phyloP scores from a whole-genome alignment of 192 early-diverging fungal species.

The Gonapodya prolifera region DNA sequence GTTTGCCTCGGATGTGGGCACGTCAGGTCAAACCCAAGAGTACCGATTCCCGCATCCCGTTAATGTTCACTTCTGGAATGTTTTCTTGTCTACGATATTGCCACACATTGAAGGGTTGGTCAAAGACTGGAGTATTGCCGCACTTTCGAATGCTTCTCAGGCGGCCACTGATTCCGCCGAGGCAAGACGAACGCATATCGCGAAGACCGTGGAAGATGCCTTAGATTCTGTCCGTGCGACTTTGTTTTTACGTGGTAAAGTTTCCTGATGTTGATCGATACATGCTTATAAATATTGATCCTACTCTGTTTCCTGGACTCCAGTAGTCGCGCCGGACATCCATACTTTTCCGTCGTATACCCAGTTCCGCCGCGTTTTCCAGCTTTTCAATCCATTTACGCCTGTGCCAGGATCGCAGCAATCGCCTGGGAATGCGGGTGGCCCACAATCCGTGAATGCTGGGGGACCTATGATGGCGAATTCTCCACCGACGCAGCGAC shows the following conservation, averaged over 20 bases:
- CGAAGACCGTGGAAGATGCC: neutral
- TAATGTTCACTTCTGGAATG: neutral
- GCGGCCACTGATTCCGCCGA: neutral
- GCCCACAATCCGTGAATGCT: no score
- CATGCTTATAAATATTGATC: neutral
- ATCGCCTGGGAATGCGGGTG: no score
- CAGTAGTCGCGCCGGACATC: neutral
- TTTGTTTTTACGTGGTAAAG: neutral
- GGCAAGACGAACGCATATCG: neutral
- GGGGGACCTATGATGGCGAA: no score
- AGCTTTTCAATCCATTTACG: neutral
- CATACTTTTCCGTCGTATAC: neutral
- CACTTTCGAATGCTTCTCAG: neutral
- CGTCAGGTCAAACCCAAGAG: neutral
- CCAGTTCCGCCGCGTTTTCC: neutral
- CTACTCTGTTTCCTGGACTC: neutral
- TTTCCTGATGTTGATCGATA: neutral
- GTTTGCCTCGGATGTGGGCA: neutral
- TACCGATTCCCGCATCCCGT: neutral
- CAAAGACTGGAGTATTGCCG: neutral
- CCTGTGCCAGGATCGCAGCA: no score
- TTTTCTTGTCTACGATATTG: neutral
- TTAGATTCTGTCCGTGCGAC: neutral
- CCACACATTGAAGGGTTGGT: neutral
- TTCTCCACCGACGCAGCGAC: no score